Evolutionary conservation across 2,329 filamentous ascomycete species (phyloP).

Genomic region (Escovopsis weberi): DNA sequence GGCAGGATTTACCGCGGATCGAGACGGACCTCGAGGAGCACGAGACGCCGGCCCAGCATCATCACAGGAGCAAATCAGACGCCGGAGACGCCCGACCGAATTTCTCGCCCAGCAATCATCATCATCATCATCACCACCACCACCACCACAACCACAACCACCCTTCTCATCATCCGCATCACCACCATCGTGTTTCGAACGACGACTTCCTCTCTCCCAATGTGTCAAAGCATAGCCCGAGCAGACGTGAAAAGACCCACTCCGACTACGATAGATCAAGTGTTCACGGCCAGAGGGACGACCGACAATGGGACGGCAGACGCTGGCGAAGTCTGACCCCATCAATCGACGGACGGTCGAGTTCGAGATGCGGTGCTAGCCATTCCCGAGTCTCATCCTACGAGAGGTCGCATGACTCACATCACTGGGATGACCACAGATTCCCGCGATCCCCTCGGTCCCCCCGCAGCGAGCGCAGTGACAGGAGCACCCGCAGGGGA

Average conservation of each 20-base stretch:
- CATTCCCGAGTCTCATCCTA: slow-evolving; percentile 17
- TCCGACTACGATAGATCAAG: slow-evolving; percentile 14
- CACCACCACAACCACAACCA: too few relatives aligned
- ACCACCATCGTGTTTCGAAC: slow-evolving; percentile 9
- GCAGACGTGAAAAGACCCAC: slow-evolving; percentile 29
- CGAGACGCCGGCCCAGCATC: slow-evolving; percentile 11
- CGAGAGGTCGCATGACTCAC: slow-evolving; percentile 17
- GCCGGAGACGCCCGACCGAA: slow-evolving; percentile 17
- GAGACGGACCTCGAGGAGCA: slow-evolving; percentile 24
- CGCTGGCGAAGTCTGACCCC: slow-evolving; percentile 13
- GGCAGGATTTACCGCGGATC: slow-evolving; percentile 28
- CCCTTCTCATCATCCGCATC: slow-evolving; percentile 3
- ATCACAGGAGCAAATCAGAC: slow-evolving; percentile 23
- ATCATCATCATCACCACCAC: slow-evolving; percentile 11
- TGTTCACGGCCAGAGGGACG: slow-evolving; percentile 11
- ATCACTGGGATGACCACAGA: slow-evolving; percentile 13
- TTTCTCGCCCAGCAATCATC: slow-evolving; percentile 12
- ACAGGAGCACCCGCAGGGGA: slow-evolving; percentile 17
- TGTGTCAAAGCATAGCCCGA: slow-evolving; percentile 25
- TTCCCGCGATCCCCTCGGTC: background rate
- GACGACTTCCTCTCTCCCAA: slow-evolving; percentile 27
- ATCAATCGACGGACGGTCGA: slow-evolving; percentile 14
- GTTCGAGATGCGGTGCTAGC: slow-evolving; percentile 13
- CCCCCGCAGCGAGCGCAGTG: slow-evolving; percentile 16
- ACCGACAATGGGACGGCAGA: slow-evolving; percentile 13